Evolutionary conservation across 2,329 filamentous ascomycete species (phyloP).

Genomic region (Aspergillus candidus): DNA sequence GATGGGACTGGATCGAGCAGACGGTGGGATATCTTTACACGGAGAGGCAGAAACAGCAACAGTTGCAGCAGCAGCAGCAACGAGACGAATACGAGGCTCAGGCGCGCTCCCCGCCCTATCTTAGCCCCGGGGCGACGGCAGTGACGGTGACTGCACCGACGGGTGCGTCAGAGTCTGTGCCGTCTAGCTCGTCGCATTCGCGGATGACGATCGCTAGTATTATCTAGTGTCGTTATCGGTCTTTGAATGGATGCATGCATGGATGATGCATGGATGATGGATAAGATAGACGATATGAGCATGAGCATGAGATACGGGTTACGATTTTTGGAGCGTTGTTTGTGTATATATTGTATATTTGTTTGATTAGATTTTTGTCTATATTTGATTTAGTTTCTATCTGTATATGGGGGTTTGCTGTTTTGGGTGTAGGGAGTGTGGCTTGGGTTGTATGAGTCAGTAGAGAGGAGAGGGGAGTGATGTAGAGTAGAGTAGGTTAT

Average conservation of each 20-base stretch:
- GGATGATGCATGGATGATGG: no score
- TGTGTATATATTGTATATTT: background rate
- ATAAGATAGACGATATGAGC: background rate
- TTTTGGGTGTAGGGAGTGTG: no score
- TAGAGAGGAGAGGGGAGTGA: no score
- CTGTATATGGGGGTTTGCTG: no score
- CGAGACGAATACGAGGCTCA: slow-evolving; percentile 32
- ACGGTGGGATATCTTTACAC: slow-evolving; percentile 52
- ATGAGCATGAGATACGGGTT: background rate
- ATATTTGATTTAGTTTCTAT: background rate
- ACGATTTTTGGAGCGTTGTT: background rate
- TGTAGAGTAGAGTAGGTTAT: no score
- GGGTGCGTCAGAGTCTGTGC: slow-evolving; percentile 21
- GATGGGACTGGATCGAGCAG: slow-evolving; percentile 70
- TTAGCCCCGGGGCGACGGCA: slow-evolving; percentile 19
- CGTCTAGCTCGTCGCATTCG: slow-evolving; percentile 30
- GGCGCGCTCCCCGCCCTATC: slow-evolving; percentile 16
- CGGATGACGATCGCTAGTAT: slow-evolving; percentile 45
- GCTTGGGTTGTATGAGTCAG: no score
- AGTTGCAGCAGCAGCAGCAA: slow-evolving; percentile 17
- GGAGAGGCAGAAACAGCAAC: slow-evolving; percentile 35
- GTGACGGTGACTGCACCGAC: slow-evolving; percentile 16
- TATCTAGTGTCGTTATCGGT: slow-evolving; percentile 23
- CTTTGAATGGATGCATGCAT: no score
- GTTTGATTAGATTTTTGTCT: background rate